Base-by-base conservation (phyloP, 2,329 filamentous ascomycete species). In the Exophiala alcalophila region DNA sequence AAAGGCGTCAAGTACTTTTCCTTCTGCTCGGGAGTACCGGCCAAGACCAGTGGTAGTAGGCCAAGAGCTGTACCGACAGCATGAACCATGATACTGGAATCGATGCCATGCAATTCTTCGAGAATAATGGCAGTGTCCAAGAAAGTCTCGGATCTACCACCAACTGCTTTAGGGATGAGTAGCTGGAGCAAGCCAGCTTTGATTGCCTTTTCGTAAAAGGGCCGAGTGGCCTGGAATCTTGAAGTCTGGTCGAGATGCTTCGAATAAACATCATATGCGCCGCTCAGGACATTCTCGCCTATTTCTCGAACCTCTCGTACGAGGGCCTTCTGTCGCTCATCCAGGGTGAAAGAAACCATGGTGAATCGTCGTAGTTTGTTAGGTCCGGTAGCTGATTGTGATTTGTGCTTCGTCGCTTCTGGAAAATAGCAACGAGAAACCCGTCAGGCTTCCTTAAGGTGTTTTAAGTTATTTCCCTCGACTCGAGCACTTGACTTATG, bases 31-130 rank as follows among this genome's bases (percentile, higher is more conserved):
- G 60, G 55, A 15, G 61, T 67, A n/a, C 64, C 67, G 1, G 60
- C 65, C 18, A 77, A 52, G 35, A 72, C 66, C 19, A 79, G 54
- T 1, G 75, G 73, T 1, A 66, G 71, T 16, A 78, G 53, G 0
- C 75, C 75, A 3, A 78, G 57, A 0, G 69, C 73, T 1, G 71
- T 77, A 0, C 64, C 71, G 30, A 76, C 66, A n/a, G 77, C 66
- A 0, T 72, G 76, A n/a, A 78, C 52, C 0, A 70, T 63, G 0
- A 68, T 63, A 10, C 66, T 68, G 0, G 70, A 66, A 47, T 79
- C 75, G 20, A 71, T 66, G 1, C 68, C 60, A 49, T 72, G 77
- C 44, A 73, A 64, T 48, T 78, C 74, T 51, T 78, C 74, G 0
- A 76, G 65, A n/a, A 74, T 47, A 26, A 78, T 66, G 0, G 71